A percentile compares a stretch with the other conserved stretches of the same genome.
Evolutionary conservation across 805 yeast genomes (phyloP).

Genomic region (Candida ulmi): DNA sequence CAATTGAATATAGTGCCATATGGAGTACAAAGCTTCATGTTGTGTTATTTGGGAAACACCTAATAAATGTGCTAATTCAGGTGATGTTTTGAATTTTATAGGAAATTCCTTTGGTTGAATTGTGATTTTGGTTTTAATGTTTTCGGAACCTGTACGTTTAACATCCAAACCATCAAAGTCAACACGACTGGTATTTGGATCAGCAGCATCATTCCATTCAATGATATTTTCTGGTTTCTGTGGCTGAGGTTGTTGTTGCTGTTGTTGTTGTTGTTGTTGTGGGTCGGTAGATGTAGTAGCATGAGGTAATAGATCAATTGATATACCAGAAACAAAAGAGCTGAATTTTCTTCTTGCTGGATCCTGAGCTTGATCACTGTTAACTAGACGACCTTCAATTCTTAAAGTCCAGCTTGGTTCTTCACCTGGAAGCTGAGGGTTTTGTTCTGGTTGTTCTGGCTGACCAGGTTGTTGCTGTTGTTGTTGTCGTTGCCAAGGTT

Average conservation of each 20-base stretch:
- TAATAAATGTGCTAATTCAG: constrained; percentile 60
- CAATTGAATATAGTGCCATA: constrained; percentile 76
- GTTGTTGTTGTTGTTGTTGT: too few species aligned
- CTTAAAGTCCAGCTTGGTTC: constrained; percentile 77
- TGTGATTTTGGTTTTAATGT: constrained; percentile 64
- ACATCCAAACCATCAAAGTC: constrained; percentile 89
- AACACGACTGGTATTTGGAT: constrained; percentile 35
- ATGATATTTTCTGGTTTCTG: constrained; percentile 39
- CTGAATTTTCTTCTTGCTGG: constrained; percentile 60
- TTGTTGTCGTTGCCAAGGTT: constrained; percentile 90
- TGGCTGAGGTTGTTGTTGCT: too few species aligned
- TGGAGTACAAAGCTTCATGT: constrained; percentile 72
- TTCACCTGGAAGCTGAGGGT: constrained; percentile 8
- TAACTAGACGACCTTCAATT: constrained; percentile 78
- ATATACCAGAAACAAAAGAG: constrained; percentile 74
- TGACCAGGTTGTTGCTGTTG: constrained; percentile 20
- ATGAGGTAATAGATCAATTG: constrained; percentile 64
- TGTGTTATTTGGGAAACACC: constrained; percentile 79
- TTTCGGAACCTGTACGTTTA: constrained; percentile 67
- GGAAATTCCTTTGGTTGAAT: constrained; percentile 79
- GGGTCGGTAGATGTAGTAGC: constrained; percentile 23
- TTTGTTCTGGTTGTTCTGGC: constrained; percentile 79
- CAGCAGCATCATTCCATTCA: constrained; percentile 79
- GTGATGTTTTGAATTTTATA: constrained; percentile 56
- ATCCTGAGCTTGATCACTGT: constrained; percentile 41